These are phyloP conservation scores for Penicillium canescens DNA, from an alignment of 495 filamentous ascomycete genomes.

Conservation along the genomic window DNA sequence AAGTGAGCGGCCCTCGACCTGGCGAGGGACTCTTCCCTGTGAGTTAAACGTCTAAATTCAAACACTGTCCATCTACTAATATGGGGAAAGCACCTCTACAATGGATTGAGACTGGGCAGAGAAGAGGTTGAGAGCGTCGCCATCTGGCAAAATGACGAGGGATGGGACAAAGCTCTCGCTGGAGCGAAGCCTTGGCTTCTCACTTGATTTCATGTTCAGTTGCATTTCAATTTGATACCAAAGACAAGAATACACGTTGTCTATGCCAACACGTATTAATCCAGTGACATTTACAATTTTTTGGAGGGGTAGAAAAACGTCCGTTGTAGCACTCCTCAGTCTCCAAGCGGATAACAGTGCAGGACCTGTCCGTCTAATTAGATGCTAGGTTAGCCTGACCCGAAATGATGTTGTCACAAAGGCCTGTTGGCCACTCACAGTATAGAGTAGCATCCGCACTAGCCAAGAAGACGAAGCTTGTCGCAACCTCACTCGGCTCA, in stretches of 20 bases:
- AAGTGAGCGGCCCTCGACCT: slow-evolving; percentile 39
- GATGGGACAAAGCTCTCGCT: slow-evolving; percentile 44
- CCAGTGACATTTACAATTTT: not conserved
- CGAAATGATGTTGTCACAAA: not conserved
- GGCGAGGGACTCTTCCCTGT: slow-evolving; percentile 49
- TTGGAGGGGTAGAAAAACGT: not conserved
- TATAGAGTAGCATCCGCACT: slow-evolving; percentile 55
- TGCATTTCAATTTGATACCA: slow-evolving; percentile 12
- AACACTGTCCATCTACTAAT: slow-evolving; percentile 3
- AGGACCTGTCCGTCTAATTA: slow-evolving; percentile 50
- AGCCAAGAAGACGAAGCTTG: slow-evolving; percentile 63
- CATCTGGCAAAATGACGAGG: slow-evolving; percentile 46
- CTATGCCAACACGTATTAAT: not conserved
- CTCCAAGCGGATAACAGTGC: slow-evolving; percentile 49
- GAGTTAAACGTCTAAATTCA: slow-evolving; percentile 11
- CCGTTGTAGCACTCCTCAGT: slow-evolving; percentile 14
- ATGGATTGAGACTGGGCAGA: slow-evolving; percentile 43
- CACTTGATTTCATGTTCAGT: slow-evolving; percentile 18
- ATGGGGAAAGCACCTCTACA: slow-evolving; percentile 41
- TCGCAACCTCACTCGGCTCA: slow-evolving; percentile 63
- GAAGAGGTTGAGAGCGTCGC: slow-evolving; percentile 46
- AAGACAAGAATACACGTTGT: not conserved
- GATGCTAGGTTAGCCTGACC: not conserved
- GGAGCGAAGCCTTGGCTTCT: slow-evolving; percentile 42
- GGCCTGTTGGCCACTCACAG: slow-evolving; percentile 28